These are phyloP conservation scores for Zopfia rhizophila DNA, from an alignment of 2,329 filamentous ascomycete genomes.

Conservation along the genomic window DNA sequence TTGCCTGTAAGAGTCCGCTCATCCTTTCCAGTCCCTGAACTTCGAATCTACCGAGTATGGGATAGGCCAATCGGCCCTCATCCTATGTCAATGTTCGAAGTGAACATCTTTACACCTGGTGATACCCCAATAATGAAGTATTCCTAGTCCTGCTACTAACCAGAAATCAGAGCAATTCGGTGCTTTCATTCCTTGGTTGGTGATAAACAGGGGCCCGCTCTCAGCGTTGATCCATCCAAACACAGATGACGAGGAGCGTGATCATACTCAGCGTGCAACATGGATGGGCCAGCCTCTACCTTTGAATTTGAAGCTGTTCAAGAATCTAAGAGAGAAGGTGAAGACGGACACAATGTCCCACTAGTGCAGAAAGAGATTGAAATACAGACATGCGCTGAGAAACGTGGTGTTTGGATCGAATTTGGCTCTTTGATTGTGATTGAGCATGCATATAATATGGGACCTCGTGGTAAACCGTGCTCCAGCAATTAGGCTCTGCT, in stretches of 20 bases:
- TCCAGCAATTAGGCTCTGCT: too few species aligned
- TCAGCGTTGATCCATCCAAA: conserved; percentile 87
- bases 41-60: conserved; percentile 83
- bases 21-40: conserved; percentile 74
- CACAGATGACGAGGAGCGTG: conserved; percentile 69
- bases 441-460: too few species aligned
- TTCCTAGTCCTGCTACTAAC: too few species aligned
- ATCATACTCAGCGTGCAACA: conserved; percentile 75
- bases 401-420: too few species aligned
- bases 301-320: conserved; percentile 66
- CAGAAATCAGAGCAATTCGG: conserved; percentile 81
- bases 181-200: conserved; percentile 86
- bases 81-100: conserved; percentile 89
- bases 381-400: neutral
- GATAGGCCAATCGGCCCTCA: conserved; percentile 84
- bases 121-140: too few species aligned
- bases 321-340: conserved; percentile 31
- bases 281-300: conserved; percentile 78
- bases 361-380: neutral
- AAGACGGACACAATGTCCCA: neutral
- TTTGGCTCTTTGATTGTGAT: too few species aligned
- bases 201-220: conserved; percentile 82
- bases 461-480: too few species aligned
- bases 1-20: neutral
- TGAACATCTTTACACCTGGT: conserved; percentile 82